Conservation (phyloP, 2,329 filamentous ascomycete genomes). For the Colletotrichum trifolii region DNA sequence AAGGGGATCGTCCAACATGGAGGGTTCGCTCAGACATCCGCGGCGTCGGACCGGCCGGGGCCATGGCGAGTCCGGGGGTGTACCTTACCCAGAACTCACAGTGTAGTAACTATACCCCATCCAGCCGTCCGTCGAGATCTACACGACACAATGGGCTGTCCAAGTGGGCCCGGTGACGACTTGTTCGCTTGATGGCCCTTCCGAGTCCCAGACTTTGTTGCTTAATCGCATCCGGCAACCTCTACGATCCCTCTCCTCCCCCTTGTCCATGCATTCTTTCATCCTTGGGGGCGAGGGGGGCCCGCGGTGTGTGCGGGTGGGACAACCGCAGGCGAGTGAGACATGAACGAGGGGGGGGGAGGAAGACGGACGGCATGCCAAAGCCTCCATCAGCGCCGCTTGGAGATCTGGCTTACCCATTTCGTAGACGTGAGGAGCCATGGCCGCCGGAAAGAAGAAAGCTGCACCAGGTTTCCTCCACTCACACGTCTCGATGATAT, state of each 20-base stretch:
- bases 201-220: too few relatives aligned
- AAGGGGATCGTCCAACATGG: background rate
- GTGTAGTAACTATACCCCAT: background rate
- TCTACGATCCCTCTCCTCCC: too few relatives aligned
- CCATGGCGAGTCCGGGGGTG: slow-evolving; percentile 13
- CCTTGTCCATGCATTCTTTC: too few relatives aligned
- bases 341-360: slow-evolving; percentile 8
- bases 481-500: too few relatives aligned
- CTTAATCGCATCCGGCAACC: too few relatives aligned
- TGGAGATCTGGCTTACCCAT: slow-evolving; percentile 7
- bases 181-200: too few relatives aligned
- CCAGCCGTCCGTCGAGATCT: slow-evolving; percentile 24
- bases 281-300: too few relatives aligned
- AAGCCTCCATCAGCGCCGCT: slow-evolving; percentile 6
- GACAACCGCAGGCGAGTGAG: slow-evolving; percentile 1
- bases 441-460: slow-evolving; percentile 23
- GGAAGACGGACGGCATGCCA: background rate
- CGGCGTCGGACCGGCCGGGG: slow-evolving; percentile 25
- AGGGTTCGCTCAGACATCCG: slow-evolving; percentile 23
- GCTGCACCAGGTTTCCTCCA: background rate
- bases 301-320: too few relatives aligned
- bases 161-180: too few relatives aligned
- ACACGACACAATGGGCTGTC: background rate
- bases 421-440: background rate
- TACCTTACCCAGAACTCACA: too few relatives aligned